Percentiles rank a stretch among this genome's conserved stretches.
These are phyloP conservation scores for Acorus gramineus DNA, from an alignment of 106 monocot genomes.

Conservation along the genomic window DNA sequence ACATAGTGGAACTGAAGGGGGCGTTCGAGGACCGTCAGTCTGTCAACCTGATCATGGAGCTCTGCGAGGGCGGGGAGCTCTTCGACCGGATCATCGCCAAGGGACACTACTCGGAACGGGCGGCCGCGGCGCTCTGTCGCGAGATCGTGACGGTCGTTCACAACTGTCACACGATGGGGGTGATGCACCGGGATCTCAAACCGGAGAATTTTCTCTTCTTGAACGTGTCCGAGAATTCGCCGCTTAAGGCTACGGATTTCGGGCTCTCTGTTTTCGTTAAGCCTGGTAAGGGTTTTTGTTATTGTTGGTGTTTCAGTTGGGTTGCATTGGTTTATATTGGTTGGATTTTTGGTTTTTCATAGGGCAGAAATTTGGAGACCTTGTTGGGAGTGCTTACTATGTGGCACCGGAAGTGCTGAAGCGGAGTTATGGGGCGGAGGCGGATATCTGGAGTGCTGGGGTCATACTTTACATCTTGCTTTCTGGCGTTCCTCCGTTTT, in stretches of 20 bases:
- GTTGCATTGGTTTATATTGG: background rate
- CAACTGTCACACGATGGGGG: constrained; percentile 46
- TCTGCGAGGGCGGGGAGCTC: constrained; percentile 67
- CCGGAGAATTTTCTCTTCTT: constrained; percentile 61
- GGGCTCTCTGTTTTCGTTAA: constrained; percentile 50
- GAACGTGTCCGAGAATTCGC: constrained; percentile 34
- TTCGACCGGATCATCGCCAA: constrained; percentile 45
- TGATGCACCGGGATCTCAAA: constrained; percentile 63
- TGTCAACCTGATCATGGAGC: constrained; percentile 59
- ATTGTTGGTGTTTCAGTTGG: background rate
- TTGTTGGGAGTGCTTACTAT: constrained; percentile 92
- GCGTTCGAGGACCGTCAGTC: constrained; percentile 24
- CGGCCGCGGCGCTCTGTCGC: constrained; percentile 34
- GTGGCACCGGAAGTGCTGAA: constrained; percentile 81
- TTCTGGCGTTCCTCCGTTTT: constrained; percentile 88
- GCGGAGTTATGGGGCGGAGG: constrained; percentile 57
- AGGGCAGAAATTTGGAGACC: constrained; percentile 64
- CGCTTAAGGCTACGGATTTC: constrained; percentile 52
- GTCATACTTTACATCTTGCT: constrained; percentile 94
- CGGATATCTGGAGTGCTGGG: constrained; percentile 93
- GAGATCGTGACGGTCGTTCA: constrained; percentile 42
- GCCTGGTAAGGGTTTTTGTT: constrained; percentile 21
- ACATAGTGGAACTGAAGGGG: constrained; percentile 26
- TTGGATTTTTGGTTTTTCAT: background rate
- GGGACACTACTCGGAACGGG: constrained; percentile 46